Base-by-base conservation (phyloP, 2,329 filamentous ascomycete species). In the Fusarium nodosum region DNA sequence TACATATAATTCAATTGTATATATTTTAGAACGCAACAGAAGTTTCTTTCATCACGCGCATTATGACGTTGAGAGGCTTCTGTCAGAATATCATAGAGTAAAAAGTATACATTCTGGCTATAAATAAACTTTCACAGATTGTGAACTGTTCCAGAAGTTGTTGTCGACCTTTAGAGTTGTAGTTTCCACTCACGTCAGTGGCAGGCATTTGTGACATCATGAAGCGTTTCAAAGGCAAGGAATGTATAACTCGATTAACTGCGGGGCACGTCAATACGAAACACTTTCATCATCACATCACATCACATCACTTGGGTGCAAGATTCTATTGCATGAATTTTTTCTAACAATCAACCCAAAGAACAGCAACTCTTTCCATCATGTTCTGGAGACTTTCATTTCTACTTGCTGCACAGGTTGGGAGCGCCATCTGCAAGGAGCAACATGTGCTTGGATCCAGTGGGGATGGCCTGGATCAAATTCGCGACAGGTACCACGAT, bases 181-280 rank as follows among this genome's bases (percentile, higher is more conserved):
- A 18, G 28, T 34, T 54, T 58, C 38, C 47, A 42, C 41, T 33
- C 34, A 58, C 66, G 66, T 69, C 66, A 69, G 56, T 55, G 3
- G 11, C 10, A 42, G 9, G 28, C 3, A 34, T 48, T 10, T 11
- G 55, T 68, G 66, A 66, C 66, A 69, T 68, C 66, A 68, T 69
- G 54, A 60, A 24, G 38, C 31, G 20, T 15, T 41, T 5, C 2
- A 22, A 10, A 20, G 11, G n/a, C 11, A 39, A 8, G 33, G 9
- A 2, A 22, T 8, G 2, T 10, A 31, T 38, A n/a, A 28, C 18
- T 5, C n/a, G 5, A 8, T 68, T 16, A 12, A 42, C 41, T 39
- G 66, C 66, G 66, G 66, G 66, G 66, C 48, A 45, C 15, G 15
- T 33, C 26, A 45, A 26, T 3, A 13, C 13, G 12, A 41, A 28